These are phyloP conservation scores for Hericium alpestre DNA, from an alignment of 768 basidiomycete species.

Conservation along the genomic window DNA sequence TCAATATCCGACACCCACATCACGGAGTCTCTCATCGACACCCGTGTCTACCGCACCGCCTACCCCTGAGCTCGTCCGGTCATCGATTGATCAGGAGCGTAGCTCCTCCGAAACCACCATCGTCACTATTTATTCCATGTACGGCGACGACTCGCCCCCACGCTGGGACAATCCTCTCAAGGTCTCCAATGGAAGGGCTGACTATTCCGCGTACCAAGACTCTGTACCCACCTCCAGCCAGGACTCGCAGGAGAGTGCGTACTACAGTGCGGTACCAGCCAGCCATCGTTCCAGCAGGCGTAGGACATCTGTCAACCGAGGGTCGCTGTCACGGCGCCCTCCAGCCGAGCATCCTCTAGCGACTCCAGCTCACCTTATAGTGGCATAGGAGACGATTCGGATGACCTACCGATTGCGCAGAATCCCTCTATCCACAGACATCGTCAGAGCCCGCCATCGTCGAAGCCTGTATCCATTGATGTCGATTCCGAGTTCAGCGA, in stretches of 20 bases:
- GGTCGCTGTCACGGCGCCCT: constrained; percentile 17
- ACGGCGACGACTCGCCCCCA: constrained; percentile 41
- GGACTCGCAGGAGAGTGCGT: constrained; percentile 5
- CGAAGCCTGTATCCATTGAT: not conserved
- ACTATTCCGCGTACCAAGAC: not conserved
- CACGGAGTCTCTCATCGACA: constrained; percentile 3
- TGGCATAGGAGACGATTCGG: not conserved
- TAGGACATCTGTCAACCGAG: constrained; percentile 26
- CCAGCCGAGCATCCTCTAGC: constrained; percentile 16
- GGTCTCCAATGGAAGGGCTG: constrained; percentile 21
- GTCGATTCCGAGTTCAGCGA: not conserved
- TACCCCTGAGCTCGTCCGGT: constrained; percentile 26
- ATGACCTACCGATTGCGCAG: not conserved
- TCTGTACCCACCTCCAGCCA: not conserved
- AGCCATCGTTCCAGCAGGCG: constrained; percentile 10
- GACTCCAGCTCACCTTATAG: constrained; percentile 6
- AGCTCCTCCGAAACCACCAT: constrained; percentile 66
- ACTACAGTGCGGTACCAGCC: constrained; percentile 7
- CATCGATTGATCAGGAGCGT: constrained; percentile 31
- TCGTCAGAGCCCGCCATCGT: not conserved
- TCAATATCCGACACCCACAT: not conserved
- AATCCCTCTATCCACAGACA: not conserved
- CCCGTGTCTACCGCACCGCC: constrained; percentile 11
- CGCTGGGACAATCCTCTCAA: constrained; percentile 18
- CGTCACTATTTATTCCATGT: constrained; percentile 76